Conservation (phyloP, 768 basidiomycete species). For the Amanita jacksonii region DNA sequence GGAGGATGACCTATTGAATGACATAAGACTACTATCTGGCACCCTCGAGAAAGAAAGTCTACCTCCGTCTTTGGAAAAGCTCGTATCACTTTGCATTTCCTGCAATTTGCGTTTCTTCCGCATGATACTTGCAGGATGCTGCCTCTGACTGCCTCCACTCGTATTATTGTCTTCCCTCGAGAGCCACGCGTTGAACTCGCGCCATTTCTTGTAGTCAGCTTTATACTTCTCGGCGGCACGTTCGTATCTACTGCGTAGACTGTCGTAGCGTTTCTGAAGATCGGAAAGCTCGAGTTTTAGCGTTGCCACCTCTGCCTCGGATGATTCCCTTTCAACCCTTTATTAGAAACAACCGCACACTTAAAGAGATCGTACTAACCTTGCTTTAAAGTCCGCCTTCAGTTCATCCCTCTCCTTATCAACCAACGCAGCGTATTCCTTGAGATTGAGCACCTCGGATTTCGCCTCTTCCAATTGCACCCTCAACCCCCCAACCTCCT, state of each 20-base stretch:
- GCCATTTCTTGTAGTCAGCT: conserved; percentile 46
- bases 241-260: conserved; percentile 31
- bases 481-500: conserved; percentile 25
- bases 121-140: conserved; percentile 13
- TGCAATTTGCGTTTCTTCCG: conserved; percentile 17
- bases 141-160: conserved; percentile 19
- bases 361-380: conserved; percentile 3
- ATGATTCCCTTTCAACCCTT: conserved; percentile 3
- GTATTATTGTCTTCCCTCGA: conserved; percentile 21
- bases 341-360: not conserved
- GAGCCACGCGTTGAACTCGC: conserved; percentile 33
- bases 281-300: conserved; percentile 21
- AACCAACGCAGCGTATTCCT: conserved; percentile 13
- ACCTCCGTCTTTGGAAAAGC: not conserved
- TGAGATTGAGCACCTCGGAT: conserved; percentile 17
- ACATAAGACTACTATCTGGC: not conserved
- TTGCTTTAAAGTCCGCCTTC: conserved; percentile 10
- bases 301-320: conserved; percentile 3
- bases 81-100: conserved; percentile 14
- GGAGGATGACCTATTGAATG: conserved; percentile 9
- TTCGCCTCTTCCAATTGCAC: conserved; percentile 16
- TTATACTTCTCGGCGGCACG: conserved; percentile 39
- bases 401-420: conserved; percentile 20
- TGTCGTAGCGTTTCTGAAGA: conserved; percentile 34
- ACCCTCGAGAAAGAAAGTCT: not conserved